Evolutionary conservation across 1,284 basidiomycete genomes (phyloP), one percentile per base, ranked within the genome.

Genomic region (Puccinia triticina): DNA sequence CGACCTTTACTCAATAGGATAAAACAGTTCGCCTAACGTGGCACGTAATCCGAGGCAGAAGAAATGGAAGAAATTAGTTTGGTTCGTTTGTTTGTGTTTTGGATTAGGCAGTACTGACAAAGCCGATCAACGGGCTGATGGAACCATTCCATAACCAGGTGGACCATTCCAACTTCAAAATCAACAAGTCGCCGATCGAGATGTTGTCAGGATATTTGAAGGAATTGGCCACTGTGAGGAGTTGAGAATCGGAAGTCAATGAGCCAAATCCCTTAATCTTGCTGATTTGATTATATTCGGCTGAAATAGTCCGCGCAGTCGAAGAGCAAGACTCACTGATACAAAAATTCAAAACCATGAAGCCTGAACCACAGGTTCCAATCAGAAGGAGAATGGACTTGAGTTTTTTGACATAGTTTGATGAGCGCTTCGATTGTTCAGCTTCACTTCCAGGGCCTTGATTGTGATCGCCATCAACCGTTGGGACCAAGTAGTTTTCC

Each of bases 121-220:
- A 66, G 3, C 64, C 64, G 29, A 66, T 1, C 64, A 66, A 43
- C 18, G 69, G 69, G 48, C 69, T 72, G 2, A 72, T 46, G 12
- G 69, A 72, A 21, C 69, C 69, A 50, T 72, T 72, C 69, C 69
- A 72, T 16, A 50, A 18, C 69, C 69, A 72, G 11, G 69, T 40
- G n/a, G 69, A 72, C 69, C 69, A 72, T 72, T 50, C 48, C 48
- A 72, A 8, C 26, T 29, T 72, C 37, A 72, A 48, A 26, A 72
- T 72, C 43, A 72, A 40, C 69, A 72, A 7, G 50, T 50, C 69
- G n/a, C 43, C 69, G 23, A 72, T 50, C 43, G 69, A 72, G 14
- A 72, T 72, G 5, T 72, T 43, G 18, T 72, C 48, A 5, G 69
- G 69, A 72, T 48, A 72, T 29, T 50, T 72, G 48, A 72, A 72